These are phyloP conservation scores for Eremochloa ophiuroides DNA, from an alignment of 176 grass and related monocot species.

Conservation along the genomic window DNA sequence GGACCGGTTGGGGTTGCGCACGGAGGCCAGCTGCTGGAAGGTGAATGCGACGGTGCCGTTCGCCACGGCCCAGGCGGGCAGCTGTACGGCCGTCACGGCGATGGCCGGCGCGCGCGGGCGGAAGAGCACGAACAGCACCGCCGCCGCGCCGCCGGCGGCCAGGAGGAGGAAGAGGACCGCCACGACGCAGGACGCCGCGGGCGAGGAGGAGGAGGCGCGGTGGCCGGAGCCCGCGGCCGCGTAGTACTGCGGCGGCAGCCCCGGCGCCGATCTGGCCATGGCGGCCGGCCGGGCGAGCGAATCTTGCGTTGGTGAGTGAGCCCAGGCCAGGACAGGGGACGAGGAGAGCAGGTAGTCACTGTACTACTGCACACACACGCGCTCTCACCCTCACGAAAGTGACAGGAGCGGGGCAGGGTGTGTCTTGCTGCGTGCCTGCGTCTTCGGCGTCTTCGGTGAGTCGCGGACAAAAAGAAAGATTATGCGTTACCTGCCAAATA, in stretches of 20 bases:
- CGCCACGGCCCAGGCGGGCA: slow-evolving; percentile 43
- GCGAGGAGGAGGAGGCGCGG: slow-evolving; percentile 30
- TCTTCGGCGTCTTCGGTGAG: too few relatives aligned
- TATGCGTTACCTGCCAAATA: too few relatives aligned
- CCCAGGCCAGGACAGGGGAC: neutral
- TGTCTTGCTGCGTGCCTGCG: too few relatives aligned
- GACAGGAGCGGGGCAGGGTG: neutral
- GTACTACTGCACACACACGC: neutral
- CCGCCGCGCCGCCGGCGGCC: slow-evolving; percentile 19
- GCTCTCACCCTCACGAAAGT: neutral
- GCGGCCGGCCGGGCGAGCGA: neutral
- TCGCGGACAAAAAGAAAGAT: too few relatives aligned
- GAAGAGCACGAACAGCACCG: slow-evolving; percentile 60
- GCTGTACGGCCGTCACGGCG: slow-evolving; percentile 51
- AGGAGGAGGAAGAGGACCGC: slow-evolving; percentile 62
- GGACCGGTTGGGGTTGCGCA: slow-evolving; percentile 63
- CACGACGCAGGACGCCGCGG: slow-evolving; percentile 54
- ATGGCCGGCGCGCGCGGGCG: slow-evolving; percentile 59
- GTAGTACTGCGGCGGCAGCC: slow-evolving; percentile 21
- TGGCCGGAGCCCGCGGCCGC: slow-evolving; percentile 9
- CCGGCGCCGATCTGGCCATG: slow-evolving; percentile 44
- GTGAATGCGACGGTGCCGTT: slow-evolving; percentile 76
- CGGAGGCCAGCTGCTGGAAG: slow-evolving; percentile 64
- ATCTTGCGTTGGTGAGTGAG: neutral
- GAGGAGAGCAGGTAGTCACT: neutral